Base-by-base conservation (phyloP, 1,139 yeast species). In the Starmera stellimalicola region DNA sequence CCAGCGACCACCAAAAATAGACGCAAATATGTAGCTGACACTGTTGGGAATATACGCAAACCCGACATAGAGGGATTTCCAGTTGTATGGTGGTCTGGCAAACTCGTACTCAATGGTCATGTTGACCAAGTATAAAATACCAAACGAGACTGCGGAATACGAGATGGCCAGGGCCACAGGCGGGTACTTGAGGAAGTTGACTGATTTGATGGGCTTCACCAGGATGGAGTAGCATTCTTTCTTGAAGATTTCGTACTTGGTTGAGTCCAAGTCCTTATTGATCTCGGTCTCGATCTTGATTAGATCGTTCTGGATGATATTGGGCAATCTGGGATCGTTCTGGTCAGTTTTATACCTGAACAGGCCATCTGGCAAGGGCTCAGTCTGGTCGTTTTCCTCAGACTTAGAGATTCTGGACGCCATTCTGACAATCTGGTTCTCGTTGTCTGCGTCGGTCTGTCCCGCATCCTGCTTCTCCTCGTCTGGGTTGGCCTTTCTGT, bases 1-100 rank as follows among this genome's bases (percentile, higher is more conserved):
- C 82, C 91, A 84, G 41, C 68, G 66, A 2, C 95, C 95, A 20
- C 94, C 93, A 38, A 72, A 60, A 12, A 83, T 56, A 3, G 91
- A 77, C 1, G 93, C 91, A 30, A 78, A 45, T 25, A 84, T 58
- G 48, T 84, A 84, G 0, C 91, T 76, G 14, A 82, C 70, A 0
- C 94, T 82, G 54, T 84, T 83, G 27, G 95, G 95, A 27, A 85
- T 74, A 57, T 83, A 85, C 41, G 81, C 65, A 27, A 85, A 62
- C 30, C 95, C 95, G 34, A 79, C 69, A 37, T 78, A 68, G 34
- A 83, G 58, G 2, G 81, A 57, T 27, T 64, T 60, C 62, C 80
- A 84, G 44, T 74, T 69, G 56, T 85, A 85, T 3, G 95, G 95
- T 0, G 60, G 54, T 18, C 68, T 52, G 0, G 82, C 60, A 54